Evolutionary conservation across 495 filamentous ascomycete species (phyloP).

Genomic region (Cercophora scortea): DNA sequence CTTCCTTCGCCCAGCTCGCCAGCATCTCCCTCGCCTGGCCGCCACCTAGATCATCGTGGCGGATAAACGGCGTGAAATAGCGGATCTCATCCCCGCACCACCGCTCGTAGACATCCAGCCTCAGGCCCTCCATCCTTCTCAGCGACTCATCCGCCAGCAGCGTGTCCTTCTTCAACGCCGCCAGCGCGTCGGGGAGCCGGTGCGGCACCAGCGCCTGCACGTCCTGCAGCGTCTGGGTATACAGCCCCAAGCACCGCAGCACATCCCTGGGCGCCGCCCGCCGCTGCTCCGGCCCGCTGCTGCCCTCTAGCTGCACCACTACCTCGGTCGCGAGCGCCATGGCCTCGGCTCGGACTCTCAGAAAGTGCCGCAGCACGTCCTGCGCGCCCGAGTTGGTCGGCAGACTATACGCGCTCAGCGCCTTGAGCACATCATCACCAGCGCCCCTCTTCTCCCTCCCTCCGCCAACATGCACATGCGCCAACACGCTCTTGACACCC

Average conservation of each 20-base stretch:
- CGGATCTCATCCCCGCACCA: constrained; percentile 81
- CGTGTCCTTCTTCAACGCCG: constrained; percentile 57
- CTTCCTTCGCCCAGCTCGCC: constrained; percentile 64
- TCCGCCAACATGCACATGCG: constrained; percentile 8
- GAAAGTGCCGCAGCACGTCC: constrained; percentile 76
- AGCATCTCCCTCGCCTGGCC: constrained; percentile 57
- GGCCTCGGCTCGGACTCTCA: constrained; percentile 60
- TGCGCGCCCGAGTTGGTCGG: constrained; percentile 72
- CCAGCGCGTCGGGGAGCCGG: constrained; percentile 61
- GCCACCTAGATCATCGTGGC: constrained; percentile 69
- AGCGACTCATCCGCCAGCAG: constrained; percentile 65
- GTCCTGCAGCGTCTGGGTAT: constrained; percentile 67
- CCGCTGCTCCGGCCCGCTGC: background rate
- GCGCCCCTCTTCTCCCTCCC: constrained; percentile 24
- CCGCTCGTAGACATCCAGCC: constrained; percentile 70
- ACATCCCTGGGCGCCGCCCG: constrained; percentile 36
- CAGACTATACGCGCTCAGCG: constrained; percentile 74
- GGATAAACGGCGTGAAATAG: constrained; percentile 84
- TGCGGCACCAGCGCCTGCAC: constrained; percentile 68
- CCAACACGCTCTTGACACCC: constrained; percentile 61
- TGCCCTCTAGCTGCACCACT: constrained; percentile 26
- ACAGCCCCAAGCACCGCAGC: constrained; percentile 58
- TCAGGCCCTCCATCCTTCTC: constrained; percentile 55
- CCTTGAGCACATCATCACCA: constrained; percentile 53
- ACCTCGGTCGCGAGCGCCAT: constrained; percentile 52